A percentile compares a stretch with the other conserved stretches of the same genome.
Evolutionary conservation across 2,329 filamentous ascomycete species (phyloP).

Genomic region (Verticillium albo-atrum): DNA sequence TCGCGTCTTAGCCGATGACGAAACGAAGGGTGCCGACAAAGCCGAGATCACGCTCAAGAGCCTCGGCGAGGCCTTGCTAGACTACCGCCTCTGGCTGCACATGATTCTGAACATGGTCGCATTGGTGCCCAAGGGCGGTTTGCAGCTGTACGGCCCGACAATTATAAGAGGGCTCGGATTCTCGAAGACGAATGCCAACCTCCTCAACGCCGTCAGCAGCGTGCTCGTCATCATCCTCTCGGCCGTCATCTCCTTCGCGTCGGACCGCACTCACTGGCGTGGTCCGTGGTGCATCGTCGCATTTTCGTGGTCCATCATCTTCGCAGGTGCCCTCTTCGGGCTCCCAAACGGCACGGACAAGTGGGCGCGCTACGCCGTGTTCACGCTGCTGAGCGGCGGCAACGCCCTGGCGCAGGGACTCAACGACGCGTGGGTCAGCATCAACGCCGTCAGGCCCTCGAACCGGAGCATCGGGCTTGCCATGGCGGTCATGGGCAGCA

Average conservation of each 20-base stretch:
- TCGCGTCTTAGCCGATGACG: constrained; percentile 7
- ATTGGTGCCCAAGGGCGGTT: constrained; percentile 8
- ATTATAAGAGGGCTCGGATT: constrained; percentile 14
- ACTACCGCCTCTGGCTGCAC: constrained; percentile 11
- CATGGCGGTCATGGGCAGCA: constrained; percentile 12
- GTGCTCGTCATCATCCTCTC: constrained; percentile 10
- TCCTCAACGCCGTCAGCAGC: constrained; percentile 13
- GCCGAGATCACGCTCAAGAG: constrained; percentile 5
- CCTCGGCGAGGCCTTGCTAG: constrained; percentile 3
- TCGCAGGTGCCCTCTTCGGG: constrained; percentile 8
- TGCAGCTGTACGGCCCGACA: constrained; percentile 10
- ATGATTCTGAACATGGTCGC: constrained; percentile 9
- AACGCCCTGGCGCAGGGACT: constrained; percentile 9
- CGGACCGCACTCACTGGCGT: constrained; percentile 8
- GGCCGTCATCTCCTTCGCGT: constrained; percentile 4
- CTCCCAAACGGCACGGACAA: constrained; percentile 1
- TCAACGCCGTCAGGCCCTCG: constrained; percentile 5
- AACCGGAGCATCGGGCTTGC: constrained; percentile 10
- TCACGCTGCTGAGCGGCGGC: constrained; percentile 9
- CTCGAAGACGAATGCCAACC: constrained; percentile 12
- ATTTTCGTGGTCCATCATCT: constrained; percentile 7
- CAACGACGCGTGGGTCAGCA: constrained; percentile 12
- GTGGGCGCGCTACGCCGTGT: constrained; percentile 9
- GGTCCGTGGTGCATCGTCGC: constrained; percentile 10
- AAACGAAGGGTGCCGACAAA: constrained; percentile 6